Evolutionary conservation across 176 grass and related monocot genomes (phyloP).

Genomic region (Cenchrus purpureus): DNA sequence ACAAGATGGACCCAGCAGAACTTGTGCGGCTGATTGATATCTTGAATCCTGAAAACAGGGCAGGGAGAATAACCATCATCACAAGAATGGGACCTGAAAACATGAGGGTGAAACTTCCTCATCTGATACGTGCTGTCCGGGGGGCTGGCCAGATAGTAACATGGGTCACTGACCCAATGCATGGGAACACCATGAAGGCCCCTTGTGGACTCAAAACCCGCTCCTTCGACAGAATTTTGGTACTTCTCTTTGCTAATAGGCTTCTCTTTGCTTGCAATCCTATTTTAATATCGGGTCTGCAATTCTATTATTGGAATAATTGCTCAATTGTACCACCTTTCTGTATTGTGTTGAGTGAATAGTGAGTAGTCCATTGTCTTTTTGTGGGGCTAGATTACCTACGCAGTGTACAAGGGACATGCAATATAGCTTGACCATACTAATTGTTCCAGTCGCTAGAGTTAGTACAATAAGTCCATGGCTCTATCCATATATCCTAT

Average conservation of each 20-base stretch:
- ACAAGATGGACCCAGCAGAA: conserved; percentile 92
- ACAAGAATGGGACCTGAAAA: conserved; percentile 93
- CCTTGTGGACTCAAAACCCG: conserved; percentile 93
- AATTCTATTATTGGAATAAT: background rate
- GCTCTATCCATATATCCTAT: background rate
- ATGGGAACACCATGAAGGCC: conserved; percentile 96
- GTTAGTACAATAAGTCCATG: conserved; percentile 18
- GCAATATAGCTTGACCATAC: conserved; percentile 24
- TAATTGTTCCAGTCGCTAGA: background rate
- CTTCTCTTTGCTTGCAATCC: conserved; percentile 13
- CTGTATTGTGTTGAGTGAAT: conserved; percentile 13
- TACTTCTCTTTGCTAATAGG: conserved; percentile 35
- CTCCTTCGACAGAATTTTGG: conserved; percentile 86
- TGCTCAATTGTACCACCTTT: conserved; percentile 8
- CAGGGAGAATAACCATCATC: conserved; percentile 88
- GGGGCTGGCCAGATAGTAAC: conserved; percentile 88
- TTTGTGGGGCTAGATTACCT: background rate
- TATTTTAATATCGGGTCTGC: background rate
- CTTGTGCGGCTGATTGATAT: conserved; percentile 91
- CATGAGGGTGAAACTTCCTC: conserved; percentile 93
- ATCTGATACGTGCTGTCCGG: conserved; percentile 81
- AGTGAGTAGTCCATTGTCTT: background rate
- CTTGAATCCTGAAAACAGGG: conserved; percentile 80
- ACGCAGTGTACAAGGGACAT: background rate
- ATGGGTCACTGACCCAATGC: conserved; percentile 97